phyloP scores from a whole-genome alignment of 768 basidiomycete genomes.

The Pulveroboletus sp. region DNA sequence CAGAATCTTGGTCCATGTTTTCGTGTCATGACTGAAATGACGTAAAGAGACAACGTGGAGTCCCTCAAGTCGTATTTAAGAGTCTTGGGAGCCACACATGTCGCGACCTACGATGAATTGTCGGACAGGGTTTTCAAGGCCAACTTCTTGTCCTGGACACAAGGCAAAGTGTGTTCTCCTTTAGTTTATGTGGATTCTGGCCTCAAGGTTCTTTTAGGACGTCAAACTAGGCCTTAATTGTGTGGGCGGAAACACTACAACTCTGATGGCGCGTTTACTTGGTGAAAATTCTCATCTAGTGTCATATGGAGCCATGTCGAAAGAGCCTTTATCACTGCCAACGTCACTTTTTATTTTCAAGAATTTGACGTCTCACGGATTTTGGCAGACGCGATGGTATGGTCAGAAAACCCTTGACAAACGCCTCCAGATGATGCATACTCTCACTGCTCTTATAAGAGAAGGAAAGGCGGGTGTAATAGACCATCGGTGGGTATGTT shows the following conservation, averaged over 20 bases:
- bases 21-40: not conserved
- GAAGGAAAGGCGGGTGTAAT: slow-evolving; percentile 44
- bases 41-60: slow-evolving; percentile 47
- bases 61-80: slow-evolving; percentile 47
- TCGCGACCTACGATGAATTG: slow-evolving; percentile 75
- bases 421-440: slow-evolving; percentile 46
- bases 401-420: slow-evolving; percentile 42
- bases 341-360: slow-evolving; percentile 83
- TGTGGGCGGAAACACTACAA: slow-evolving; percentile 63
- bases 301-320: slow-evolving; percentile 90
- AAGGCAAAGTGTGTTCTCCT: slow-evolving; percentile 44
- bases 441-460: slow-evolving; percentile 49
- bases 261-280: slow-evolving; percentile 62
- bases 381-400: slow-evolving; percentile 78
- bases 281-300: slow-evolving; percentile 68
- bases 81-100: slow-evolving; percentile 66
- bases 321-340: slow-evolving; percentile 70
- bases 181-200: slow-evolving; percentile 6
- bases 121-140: slow-evolving; percentile 49
- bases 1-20: not conserved
- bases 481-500: not conserved
- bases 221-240: slow-evolving; percentile 52
- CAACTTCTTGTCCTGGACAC: slow-evolving; percentile 60
- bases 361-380: slow-evolving; percentile 69
- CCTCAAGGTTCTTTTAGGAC: slow-evolving; percentile 20